These are phyloP conservation scores for Colletotrichum spaethianum DNA, from an alignment of 2,329 filamentous ascomycete species.

Conservation along the genomic window DNA sequence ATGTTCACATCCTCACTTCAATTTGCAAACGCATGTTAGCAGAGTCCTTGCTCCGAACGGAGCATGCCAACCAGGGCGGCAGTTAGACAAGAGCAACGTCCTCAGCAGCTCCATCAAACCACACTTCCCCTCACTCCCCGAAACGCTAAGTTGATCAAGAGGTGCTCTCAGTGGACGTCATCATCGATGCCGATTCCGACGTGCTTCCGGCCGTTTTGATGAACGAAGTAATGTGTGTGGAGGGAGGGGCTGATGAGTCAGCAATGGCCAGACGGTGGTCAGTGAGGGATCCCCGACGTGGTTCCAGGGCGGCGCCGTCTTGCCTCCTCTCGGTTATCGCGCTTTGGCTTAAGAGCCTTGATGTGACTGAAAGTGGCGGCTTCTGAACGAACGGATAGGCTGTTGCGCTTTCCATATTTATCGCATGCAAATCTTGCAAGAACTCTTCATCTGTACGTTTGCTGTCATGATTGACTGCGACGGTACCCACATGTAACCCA, in stretches of 20 bases:
- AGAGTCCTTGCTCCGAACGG: background rate
- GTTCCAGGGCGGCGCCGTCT: background rate
- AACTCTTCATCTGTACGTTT: constrained; percentile 1
- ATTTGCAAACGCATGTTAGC: background rate
- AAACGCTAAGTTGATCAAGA: background rate
- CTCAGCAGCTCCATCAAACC: background rate
- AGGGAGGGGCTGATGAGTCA: background rate
- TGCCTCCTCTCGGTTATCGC: background rate
- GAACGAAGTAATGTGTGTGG: background rate
- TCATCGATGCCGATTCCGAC: background rate
- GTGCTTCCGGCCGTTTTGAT: background rate
- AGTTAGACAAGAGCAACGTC: background rate
- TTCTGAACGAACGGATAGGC: constrained; percentile 1
- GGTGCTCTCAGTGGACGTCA: background rate
- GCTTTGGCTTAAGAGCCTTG: background rate
- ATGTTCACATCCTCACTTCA: background rate
- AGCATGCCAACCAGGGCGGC: background rate
- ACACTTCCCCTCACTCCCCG: background rate
- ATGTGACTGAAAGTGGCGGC: background rate
- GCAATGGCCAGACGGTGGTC: background rate
- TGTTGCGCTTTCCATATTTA: constrained; percentile 1
- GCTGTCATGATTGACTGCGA: constrained; percentile 4
- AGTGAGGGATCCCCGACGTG: background rate
- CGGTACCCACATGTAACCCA: too few species aligned
- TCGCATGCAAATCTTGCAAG: constrained; percentile 9